Conservation (phyloP, 352 stramenopile genomes). For the Globisporangium ultimum region DNA sequence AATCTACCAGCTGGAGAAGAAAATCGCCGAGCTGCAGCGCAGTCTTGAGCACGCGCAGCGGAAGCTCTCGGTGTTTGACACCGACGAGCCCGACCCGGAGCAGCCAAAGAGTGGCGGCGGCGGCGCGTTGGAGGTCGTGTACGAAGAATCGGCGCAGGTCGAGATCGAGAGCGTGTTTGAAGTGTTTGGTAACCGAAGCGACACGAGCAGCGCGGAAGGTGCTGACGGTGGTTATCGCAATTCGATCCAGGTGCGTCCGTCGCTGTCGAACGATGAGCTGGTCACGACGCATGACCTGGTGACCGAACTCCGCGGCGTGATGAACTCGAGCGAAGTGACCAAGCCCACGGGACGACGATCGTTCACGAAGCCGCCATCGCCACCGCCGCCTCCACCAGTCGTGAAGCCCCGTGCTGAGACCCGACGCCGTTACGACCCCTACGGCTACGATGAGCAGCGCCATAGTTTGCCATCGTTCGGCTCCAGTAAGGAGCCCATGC, state of each 20-base stretch:
- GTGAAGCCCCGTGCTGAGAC: no score
- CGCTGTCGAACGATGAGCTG: constrained; percentile 15
- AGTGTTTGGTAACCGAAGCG: constrained; percentile 32
- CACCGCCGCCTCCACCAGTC: constrained; percentile 9
- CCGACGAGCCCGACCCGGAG: constrained; percentile 50
- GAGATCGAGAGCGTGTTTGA: constrained; percentile 57
- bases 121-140: constrained; percentile 28
- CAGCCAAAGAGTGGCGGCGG: no score
- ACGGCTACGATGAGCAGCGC: constrained; percentile 6
- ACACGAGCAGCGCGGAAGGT: constrained; percentile 14
- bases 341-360: constrained; percentile 26
- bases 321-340: constrained; percentile 60
- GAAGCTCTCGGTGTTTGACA: constrained; percentile 58
- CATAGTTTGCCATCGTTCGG: constrained; percentile 14
- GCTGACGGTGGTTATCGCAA: constrained; percentile 13
- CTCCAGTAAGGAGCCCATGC: constrained; percentile 2
- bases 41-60: constrained; percentile 56
- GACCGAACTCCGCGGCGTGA: constrained; percentile 54
- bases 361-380: constrained; percentile 21
- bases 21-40: constrained; percentile 58
- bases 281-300: constrained; percentile 54
- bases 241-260: constrained; percentile 4
- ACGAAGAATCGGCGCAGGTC: constrained; percentile 36
- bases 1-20: constrained; percentile 55
- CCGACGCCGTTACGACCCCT: no score